Evolutionary conservation across 257 asterid species (phyloP).

Genomic region (Plantago major): DNA sequence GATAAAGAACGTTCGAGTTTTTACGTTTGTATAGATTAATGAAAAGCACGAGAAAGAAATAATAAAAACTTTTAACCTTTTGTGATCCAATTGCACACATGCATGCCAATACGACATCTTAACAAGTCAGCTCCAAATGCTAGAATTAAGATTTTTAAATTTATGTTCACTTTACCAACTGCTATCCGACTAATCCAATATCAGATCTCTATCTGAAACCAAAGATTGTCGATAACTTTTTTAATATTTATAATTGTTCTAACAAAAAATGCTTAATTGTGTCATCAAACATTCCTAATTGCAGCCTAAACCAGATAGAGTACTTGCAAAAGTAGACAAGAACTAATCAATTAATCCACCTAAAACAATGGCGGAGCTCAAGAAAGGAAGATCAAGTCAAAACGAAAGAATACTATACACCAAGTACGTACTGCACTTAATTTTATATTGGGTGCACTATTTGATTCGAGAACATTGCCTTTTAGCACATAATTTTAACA

Average conservation of each 20-base stretch:
- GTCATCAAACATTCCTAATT: constrained; percentile 9
- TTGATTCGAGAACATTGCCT: too few relatives aligned
- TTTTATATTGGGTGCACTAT: too few relatives aligned
- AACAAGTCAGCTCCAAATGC: constrained; percentile 9
- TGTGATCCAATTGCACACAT: constrained; percentile 11
- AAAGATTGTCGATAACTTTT: not conserved
- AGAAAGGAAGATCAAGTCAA: not conserved
- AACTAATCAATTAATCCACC: not conserved
- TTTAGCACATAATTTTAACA: too few relatives aligned
- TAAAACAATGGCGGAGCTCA: not conserved
- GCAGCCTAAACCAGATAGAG: constrained; percentile 1
- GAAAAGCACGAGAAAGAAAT: not conserved
- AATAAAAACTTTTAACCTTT: not conserved
- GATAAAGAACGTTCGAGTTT: too few relatives aligned
- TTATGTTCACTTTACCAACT: not conserved
- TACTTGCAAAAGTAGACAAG: too few relatives aligned
- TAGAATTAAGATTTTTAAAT: not conserved
- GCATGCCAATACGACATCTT: not conserved
- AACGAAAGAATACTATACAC: not conserved
- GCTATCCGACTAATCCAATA: not conserved
- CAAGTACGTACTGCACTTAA: too few relatives aligned
- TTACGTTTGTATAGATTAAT: not conserved
- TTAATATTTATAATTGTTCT: not conserved
- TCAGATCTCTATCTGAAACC: constrained; percentile 11
- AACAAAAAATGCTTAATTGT: not conserved